These are phyloP conservation scores for Penicillium brevicompactum DNA, from an alignment of 2,329 filamentous ascomycete species.

Conservation along the genomic window DNA sequence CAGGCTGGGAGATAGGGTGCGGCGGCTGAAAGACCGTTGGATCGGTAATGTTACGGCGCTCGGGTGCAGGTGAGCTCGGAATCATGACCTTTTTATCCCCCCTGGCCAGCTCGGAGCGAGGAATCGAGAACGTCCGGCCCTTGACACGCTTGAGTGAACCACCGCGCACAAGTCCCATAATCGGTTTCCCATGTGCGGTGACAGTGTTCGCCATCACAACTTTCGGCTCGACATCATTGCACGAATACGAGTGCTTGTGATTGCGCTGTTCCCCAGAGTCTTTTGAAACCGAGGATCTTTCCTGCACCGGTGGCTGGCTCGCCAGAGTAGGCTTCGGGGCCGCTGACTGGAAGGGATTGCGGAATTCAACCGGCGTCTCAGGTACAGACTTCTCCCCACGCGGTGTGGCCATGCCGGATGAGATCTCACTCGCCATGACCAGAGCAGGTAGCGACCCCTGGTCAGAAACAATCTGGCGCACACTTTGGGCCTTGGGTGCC, in stretches of 20 bases:
- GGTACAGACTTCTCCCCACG: constrained; percentile 23
- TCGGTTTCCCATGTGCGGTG: constrained; percentile 20
- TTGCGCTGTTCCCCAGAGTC: constrained; percentile 12
- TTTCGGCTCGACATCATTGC: constrained; percentile 29
- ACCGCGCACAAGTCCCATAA: constrained; percentile 36
- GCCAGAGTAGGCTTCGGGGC: constrained; percentile 5
- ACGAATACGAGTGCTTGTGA: constrained; percentile 18
- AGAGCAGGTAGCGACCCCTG: constrained; percentile 50
- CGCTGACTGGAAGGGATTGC: constrained; percentile 33
- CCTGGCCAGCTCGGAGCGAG: constrained; percentile 26
- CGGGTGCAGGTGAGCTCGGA: constrained; percentile 23
- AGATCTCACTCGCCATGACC: constrained; percentile 47
- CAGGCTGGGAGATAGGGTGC: constrained; percentile 33
- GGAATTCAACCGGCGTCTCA: constrained; percentile 30
- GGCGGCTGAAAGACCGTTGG: constrained; percentile 41
- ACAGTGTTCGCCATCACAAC: constrained; percentile 23
- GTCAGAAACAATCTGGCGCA: constrained; percentile 49
- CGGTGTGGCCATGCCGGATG: constrained; percentile 24
- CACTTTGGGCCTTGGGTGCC: constrained; percentile 35
- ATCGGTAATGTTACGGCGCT: constrained; percentile 45
- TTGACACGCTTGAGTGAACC: constrained; percentile 31
- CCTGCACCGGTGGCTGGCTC: neutral
- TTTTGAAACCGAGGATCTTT: neutral
- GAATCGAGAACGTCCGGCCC: constrained; percentile 33
- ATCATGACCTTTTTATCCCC: constrained; percentile 26